Base-by-base conservation (phyloP, 2,329 filamentous ascomycete species). In the Trichoderma asperellum region DNA sequence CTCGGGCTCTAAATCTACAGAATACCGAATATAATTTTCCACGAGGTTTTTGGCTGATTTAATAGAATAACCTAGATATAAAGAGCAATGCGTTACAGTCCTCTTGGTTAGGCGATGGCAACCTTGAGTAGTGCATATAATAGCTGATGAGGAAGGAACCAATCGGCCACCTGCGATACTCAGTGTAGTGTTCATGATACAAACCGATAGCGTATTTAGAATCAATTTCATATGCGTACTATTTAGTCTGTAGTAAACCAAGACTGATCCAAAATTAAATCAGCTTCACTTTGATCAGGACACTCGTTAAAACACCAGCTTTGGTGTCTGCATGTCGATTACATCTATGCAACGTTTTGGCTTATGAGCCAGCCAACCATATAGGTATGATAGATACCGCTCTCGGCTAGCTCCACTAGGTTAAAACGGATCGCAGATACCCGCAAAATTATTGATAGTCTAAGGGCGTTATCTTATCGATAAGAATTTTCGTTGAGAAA, bases 401-500 rank as follows among this genome's bases (percentile, higher is more conserved):
- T 29, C 40, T n/a, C 52, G 18, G 32, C 8, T 58, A 16, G 32
- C 56, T 59, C 56, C 56, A n/a, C 56, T 35, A n/a, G 37, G 21
- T 40, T 62, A 47, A 60, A 14, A n/a, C 37, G 49, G 49, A 66
- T 43, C 53, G 6, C 24, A 37, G 62, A 65, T 65, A 65, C 12
- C 62, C 35, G 27, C 27, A 21, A 24, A 1, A 32, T 32, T 32
- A 56, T 56, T 27, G 16, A 47, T 14, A 55, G 40, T 43, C 34
- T 18, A 29, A 18, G 18, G 18, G 16, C 32, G 4, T 24, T 24
- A 32, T 32, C 32, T 63, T 68, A 68, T 68, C 66, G 66, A 68
- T 68, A 58, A 68, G 35, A n/a, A 12, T 49, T 57, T 24, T 8
- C 18, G 11, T 27, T 64, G 37, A n/a, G 18, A 68, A 68, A 68